Evolutionary conservation across 805 yeast species (phyloP).

Genomic region (Myxozyma sirexii): DNA sequence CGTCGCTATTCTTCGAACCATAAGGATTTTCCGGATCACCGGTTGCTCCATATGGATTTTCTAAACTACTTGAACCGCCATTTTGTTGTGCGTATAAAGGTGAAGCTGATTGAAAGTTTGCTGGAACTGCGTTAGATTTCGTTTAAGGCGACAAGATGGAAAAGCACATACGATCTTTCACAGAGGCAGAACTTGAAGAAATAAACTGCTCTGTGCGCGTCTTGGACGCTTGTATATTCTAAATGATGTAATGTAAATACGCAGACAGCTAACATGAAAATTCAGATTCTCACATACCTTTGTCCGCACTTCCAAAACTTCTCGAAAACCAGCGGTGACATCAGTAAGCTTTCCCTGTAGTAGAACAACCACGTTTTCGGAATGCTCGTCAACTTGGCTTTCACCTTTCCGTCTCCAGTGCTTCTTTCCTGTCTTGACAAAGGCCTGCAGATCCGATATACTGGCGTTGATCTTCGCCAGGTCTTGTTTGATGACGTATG

Average conservation of each 20-base stretch:
- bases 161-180: constrained; percentile 30
- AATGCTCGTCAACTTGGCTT: constrained; percentile 66
- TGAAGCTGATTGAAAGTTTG: constrained; percentile 38
- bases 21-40: constrained; percentile 31
- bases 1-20: constrained; percentile 36
- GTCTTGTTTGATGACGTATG: constrained; percentile 81
- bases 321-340: constrained; percentile 87
- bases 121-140: not conserved
- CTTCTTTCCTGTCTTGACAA: constrained; percentile 45
- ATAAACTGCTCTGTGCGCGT: constrained; percentile 83
- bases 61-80: constrained; percentile 18
- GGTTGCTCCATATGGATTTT: constrained; percentile 29
- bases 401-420: constrained; percentile 49
- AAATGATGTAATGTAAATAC: too few relatives aligned
- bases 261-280: too few relatives aligned
- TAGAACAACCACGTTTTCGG: constrained; percentile 82
- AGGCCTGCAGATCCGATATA: constrained; percentile 62
- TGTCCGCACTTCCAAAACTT: constrained; percentile 86
- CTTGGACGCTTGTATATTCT: constrained; percentile 74
- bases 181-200: constrained; percentile 47
- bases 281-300: constrained; percentile 39
- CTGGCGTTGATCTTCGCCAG: constrained; percentile 77
- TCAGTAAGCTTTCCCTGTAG: constrained; percentile 88
- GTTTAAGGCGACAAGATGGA: constrained; percentile 7
- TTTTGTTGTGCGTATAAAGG: constrained; percentile 40